These are phyloP conservation scores for Sporothrix globosa DNA, from an alignment of 2,329 filamentous ascomycete genomes.

Conservation along the genomic window DNA sequence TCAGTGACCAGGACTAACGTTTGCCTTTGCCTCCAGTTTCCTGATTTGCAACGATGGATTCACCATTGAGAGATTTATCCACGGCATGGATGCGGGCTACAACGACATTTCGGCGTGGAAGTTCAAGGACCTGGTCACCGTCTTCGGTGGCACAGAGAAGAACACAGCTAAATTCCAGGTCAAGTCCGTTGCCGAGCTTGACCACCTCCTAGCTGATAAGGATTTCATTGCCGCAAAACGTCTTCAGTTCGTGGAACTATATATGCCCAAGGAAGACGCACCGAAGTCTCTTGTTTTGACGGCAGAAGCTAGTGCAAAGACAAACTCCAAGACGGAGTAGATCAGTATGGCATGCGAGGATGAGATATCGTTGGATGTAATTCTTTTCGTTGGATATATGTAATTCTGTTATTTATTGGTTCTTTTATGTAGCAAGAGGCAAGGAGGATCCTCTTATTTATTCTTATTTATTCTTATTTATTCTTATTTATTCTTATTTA, in stretches of 20 bases:
- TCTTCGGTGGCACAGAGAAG: slow-evolving; percentile 35
- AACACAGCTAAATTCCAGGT: slow-evolving; percentile 37
- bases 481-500: background rate
- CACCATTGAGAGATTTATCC: slow-evolving; percentile 87
- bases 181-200: slow-evolving; percentile 35
- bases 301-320: slow-evolving; percentile 69
- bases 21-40: slow-evolving; percentile 55
- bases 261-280: slow-evolving; percentile 79
- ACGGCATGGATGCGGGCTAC: slow-evolving; percentile 77
- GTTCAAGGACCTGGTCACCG: slow-evolving; percentile 48
- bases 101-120: slow-evolving; percentile 81
- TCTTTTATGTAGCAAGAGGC: background rate
- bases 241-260: slow-evolving; percentile 76
- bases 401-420: background rate
- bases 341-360: background rate
- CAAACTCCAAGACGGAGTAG: slow-evolving; percentile 57
- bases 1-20: background rate
- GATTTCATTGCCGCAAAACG: slow-evolving; percentile 51
- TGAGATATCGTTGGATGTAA: background rate
- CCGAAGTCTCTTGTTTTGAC: slow-evolving; percentile 70
- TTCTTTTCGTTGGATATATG: background rate
- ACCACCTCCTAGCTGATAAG: slow-evolving; percentile 34
- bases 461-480: background rate
- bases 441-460: background rate
- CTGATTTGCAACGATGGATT: slow-evolving; percentile 87